Percentiles rank a stretch among this genome's conserved stretches.
phyloP scores from a whole-genome alignment of 495 filamentous ascomycete genomes.

The Clavariopsis aquatica region DNA sequence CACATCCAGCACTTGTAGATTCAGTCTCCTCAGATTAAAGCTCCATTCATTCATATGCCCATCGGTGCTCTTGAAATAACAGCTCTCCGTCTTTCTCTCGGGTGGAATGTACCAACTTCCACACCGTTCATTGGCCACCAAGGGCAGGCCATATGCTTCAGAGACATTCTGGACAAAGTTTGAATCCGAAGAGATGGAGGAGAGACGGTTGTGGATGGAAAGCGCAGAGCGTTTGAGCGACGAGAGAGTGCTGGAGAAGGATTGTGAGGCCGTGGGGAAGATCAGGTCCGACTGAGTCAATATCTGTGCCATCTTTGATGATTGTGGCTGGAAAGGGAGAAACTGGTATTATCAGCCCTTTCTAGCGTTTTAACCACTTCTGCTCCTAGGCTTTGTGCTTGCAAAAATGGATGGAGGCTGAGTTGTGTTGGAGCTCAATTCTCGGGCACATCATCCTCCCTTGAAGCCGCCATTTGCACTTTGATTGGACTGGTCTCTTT shows the following conservation, averaged over 20 bases:
- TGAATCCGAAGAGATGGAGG: slow-evolving; percentile 49
- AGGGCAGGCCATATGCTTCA: slow-evolving; percentile 58
- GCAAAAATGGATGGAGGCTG: not conserved
- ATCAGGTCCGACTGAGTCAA: slow-evolving; percentile 40
- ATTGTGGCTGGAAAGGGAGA: not conserved
- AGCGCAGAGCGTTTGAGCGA: slow-evolving; percentile 72
- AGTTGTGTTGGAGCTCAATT: not conserved
- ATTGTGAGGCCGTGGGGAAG: slow-evolving; percentile 37
- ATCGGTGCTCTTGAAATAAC: slow-evolving; percentile 98
- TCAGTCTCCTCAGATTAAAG: slow-evolving; percentile 81
- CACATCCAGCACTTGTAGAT: slow-evolving; percentile 71
- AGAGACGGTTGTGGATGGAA: slow-evolving; percentile 75
- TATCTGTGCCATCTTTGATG: slow-evolving; percentile 24
- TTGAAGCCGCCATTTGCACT: not conserved
- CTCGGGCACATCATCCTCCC: not conserved
- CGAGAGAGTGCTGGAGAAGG: slow-evolving; percentile 46
- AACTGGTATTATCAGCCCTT: too few relatives aligned
- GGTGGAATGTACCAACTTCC: slow-evolving; percentile 94
- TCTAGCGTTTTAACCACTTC: too few relatives aligned
- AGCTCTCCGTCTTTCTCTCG: slow-evolving; percentile 63
- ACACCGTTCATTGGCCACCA: slow-evolving; percentile 92
- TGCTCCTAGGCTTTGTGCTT: not conserved
- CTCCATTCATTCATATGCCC: slow-evolving; percentile 88
- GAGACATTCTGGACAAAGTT: slow-evolving; percentile 42
- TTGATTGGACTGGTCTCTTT: too few relatives aligned